Percentiles rank a stretch among this genome's conserved stretches.
phyloP scores from a whole-genome alignment of 1,284 basidiomycete species.

The Malassezia yamatoensis region DNA sequence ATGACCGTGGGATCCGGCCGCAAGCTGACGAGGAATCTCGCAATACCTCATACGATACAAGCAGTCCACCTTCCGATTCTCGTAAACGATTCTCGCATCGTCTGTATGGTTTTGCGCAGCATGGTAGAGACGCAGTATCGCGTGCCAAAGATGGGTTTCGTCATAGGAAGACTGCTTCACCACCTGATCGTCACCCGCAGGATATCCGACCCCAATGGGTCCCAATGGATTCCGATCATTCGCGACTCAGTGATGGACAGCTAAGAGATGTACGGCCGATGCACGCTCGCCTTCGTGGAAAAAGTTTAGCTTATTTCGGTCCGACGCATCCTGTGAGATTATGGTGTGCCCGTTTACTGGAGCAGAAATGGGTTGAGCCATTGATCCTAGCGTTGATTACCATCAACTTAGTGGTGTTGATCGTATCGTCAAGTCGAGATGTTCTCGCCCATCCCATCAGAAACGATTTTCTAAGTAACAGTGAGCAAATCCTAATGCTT shows the following conservation, averaged over 20 bases:
- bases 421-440: constrained; percentile 61
- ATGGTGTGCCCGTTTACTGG: constrained; percentile 17
- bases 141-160: background rate
- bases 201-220: constrained; percentile 1
- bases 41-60: background rate
- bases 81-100: background rate
- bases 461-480: constrained; percentile 68
- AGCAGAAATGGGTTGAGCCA: constrained; percentile 71
- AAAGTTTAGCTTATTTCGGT: constrained; percentile 68
- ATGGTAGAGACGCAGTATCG: background rate
- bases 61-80: background rate
- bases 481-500: constrained; percentile 61
- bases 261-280: background rate
- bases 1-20: background rate
- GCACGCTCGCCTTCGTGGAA: constrained; percentile 57
- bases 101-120: background rate
- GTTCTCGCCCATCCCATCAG: constrained; percentile 51
- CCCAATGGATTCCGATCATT: constrained; percentile 11
- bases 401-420: constrained; percentile 69
- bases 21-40: constrained; percentile 5
- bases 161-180: background rate
- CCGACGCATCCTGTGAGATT: constrained; percentile 49
- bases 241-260: background rate
- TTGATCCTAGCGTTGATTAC: constrained; percentile 73
- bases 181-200: background rate